Evolutionary conservation across 2,329 filamentous ascomycete species (phyloP).

Genomic region (Cryphonectria nitschkei): DNA sequence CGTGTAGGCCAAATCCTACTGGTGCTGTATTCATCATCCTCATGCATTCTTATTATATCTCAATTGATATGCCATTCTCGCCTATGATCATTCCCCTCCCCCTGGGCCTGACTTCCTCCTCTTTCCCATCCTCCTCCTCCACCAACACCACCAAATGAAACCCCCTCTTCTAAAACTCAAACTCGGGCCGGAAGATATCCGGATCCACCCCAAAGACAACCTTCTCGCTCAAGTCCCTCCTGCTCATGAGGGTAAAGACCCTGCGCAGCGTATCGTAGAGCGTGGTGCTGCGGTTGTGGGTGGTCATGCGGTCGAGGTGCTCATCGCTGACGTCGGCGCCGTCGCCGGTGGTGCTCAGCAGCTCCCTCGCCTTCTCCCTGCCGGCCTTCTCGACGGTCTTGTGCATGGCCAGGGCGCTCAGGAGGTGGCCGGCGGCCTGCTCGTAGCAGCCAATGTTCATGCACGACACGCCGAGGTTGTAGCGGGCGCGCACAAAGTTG

Average conservation of each 20-base stretch:
- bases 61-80: background rate
- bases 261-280: conserved; percentile 91
- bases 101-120: background rate
- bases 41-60: background rate
- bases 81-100: background rate
- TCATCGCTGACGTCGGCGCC: conserved; percentile 61
- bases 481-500: conserved; percentile 95
- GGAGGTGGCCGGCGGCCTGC: conserved; percentile 88
- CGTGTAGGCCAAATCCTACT: background rate
- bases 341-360: conserved; percentile 63
- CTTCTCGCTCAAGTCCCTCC: conserved; percentile 83
- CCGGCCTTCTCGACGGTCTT: conserved; percentile 88
- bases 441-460: conserved; percentile 97
- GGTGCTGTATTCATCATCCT: background rate
- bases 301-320: conserved; percentile 83
- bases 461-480: conserved; percentile 94
- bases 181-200: conserved; percentile 83
- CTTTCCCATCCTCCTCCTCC: background rate
- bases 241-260: conserved; percentile 96
- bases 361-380: conserved; percentile 79
- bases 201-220: conserved; percentile 91
- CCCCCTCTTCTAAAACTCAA: conserved; percentile 57
- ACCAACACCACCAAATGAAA: no score
- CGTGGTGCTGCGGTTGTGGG: conserved; percentile 96
- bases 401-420: conserved; percentile 94